Base-by-base conservation (phyloP, 1,284 basidiomycete genomes). In the Ceratobasidium sp. region DNA sequence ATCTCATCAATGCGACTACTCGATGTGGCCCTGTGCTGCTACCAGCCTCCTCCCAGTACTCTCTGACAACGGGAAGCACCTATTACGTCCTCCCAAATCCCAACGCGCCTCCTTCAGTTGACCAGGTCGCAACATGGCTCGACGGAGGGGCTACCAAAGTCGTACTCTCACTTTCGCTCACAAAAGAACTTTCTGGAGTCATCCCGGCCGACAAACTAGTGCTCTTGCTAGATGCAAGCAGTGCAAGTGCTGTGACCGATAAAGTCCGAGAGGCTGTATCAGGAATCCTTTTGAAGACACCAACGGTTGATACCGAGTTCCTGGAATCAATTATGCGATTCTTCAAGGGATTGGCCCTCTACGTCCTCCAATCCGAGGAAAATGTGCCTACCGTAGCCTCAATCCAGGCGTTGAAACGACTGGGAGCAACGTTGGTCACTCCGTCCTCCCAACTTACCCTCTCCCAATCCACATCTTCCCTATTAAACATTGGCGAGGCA, bases 401-500 rank as follows among this genome's bases (percentile, higher is more conserved):
- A 69, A 70, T 73, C 57, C 58, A 69, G n/a, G 82, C 86, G 72
- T 79, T 91, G 53, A 77, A 82, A 40, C 79, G 81, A 34, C 85
- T 87, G 72, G 86, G 86, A 25, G 85, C 89, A 20, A 86, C 85
- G 1, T 82, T 89, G n/a, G 86, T 94, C 71, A 80, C 96, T 65
- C 88, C 90, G 7, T 84, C 87, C n/a, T 86, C 87, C 31, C 83
- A 87, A 70, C 85, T 96, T 62, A 90, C 90, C 12, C 80, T 88
- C 38, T 79, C 79, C 2, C 73, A 82, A 1, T 85, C 88, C 10
- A 83, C 86, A 38, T 72, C 81, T 49, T 78, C 82, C 6, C 84
- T 88, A 72, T 81, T 96, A 69, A 91, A 90, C 75, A 81, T 96
- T 68, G 86, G 87, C n/a, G 92, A 94, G 75, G 91, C 90, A 17